Base-by-base conservation (phyloP, 345 rosid species). In the Pseudoturritis turrita region DNA sequence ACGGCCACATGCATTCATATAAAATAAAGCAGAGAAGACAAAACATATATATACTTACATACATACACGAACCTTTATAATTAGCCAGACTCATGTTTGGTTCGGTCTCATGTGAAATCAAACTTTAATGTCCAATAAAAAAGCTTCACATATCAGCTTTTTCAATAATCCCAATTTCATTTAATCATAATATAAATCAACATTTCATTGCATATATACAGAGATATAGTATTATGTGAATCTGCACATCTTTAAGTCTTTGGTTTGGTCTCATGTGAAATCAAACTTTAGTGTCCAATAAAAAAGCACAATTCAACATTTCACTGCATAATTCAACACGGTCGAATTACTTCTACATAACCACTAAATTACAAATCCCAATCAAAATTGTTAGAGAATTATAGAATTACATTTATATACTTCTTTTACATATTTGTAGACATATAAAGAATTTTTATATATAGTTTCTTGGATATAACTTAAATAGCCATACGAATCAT, bases 61-160 rank as follows among this genome's bases (percentile, higher is more conserved):
- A 21, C 22, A 45, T 19, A 64, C 36, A 28, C 11, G 26, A 26
- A 37, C 22, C 78, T 74, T 58, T 66, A 36, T 31, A 33, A 11
- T 17, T 33, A 33, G 57, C 61, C 55, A 66, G 45, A 31, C 22
- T 49, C 43, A 51, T 74, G 39, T 67, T 54, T 31, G 68, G 79
- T 69, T 52, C 36, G 77, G 74, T 60, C 33, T 41, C 64, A 75
- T 75, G 75, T 76, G 79, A 76, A 76, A 41, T 68, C 74, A 61
- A 61, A 60, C 70, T 75, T 75, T 68, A 68, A 11, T 60, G 41
- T 41, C 62, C 28, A 31, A 58, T 40, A 26, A 13, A 51, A 68
- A 68, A 75, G 74, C 57, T 45, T 64, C 65, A 45, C 50, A 37
- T 22, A 39, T 39, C 39, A 10, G 47, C 65, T 39, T 59, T 58